A percentile compares a stretch with the other conserved stretches of the same genome.
phyloP scores from a whole-genome alignment of 495 filamentous ascomycete genomes.

The Tuber magnatum region DNA sequence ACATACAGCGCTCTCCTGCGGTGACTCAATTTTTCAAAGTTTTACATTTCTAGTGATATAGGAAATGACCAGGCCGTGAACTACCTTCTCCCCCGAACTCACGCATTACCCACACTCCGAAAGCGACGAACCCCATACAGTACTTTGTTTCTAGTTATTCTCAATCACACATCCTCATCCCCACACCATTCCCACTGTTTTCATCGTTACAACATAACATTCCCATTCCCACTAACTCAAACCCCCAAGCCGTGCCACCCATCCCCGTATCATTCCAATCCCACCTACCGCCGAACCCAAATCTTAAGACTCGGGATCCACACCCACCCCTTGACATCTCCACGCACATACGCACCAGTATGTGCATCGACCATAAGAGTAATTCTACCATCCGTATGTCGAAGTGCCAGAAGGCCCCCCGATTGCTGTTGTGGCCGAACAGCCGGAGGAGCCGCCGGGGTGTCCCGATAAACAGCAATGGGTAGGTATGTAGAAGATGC shows the following conservation, averaged over 20 bases:
- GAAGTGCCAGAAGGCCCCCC: slow-evolving; percentile 11
- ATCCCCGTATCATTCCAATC: not conserved
- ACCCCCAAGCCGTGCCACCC: too few relatives aligned
- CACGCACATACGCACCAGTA: slow-evolving; percentile 16
- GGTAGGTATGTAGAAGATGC: not conserved
- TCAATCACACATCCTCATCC: not conserved
- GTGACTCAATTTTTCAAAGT: not conserved
- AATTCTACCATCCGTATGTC: slow-evolving; percentile 12
- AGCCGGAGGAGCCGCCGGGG: not conserved
- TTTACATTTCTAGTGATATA: not conserved
- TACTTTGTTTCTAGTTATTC: not conserved
- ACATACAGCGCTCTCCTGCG: not conserved
- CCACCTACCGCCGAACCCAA: slow-evolving; percentile 13
- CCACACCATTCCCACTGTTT: not conserved
- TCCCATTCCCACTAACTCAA: not conserved
- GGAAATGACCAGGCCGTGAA: not conserved
- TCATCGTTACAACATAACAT: not conserved
- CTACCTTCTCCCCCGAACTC: not conserved
- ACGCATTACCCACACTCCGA: not conserved
- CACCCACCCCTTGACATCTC: slow-evolving; percentile 14
- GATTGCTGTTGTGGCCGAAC: not conserved
- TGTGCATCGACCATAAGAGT: slow-evolving; percentile 17
- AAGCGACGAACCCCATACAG: not conserved
- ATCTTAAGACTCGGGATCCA: slow-evolving; percentile 20
- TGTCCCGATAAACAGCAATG: not conserved